Conservation (phyloP, 148 eudicot species). For the Rhododendron molle region DNA sequence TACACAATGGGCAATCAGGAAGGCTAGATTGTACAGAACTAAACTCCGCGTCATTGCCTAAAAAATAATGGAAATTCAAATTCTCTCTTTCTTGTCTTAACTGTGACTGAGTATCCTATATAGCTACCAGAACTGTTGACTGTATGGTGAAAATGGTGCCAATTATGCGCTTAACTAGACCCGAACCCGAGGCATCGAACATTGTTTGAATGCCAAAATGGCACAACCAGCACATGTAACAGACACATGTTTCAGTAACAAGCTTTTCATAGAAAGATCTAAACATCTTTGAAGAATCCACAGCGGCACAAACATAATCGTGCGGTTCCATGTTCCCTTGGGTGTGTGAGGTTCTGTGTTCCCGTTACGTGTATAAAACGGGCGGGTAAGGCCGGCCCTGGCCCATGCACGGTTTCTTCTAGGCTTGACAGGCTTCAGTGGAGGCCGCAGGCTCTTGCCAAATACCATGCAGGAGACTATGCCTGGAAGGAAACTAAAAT, state of each 20-base stretch:
- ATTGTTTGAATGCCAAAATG: not conserved
- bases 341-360: not conserved
- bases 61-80: constrained; percentile 3
- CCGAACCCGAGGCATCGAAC: not conserved
- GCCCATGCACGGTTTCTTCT: not conserved
- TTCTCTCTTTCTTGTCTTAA: not conserved
- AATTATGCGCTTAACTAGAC: not conserved
- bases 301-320: not conserved
- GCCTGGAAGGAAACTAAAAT: too few species aligned
- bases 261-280: not conserved
- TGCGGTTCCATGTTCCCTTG: not conserved
- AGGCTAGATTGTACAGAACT: constrained; percentile 3
- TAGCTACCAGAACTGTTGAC: not conserved
- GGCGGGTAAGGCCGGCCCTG: not conserved
- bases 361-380: not conserved
- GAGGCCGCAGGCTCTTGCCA: not conserved
- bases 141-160: not conserved
- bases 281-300: not conserved
- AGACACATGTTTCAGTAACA: not conserved
- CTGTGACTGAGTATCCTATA: not conserved
- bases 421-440: not conserved
- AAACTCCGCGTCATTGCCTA: not conserved
- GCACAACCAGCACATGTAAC: not conserved
- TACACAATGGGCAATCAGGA: not conserved
- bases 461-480: too few species aligned